Percentiles rank a stretch among this genome's conserved stretches.
Conservation (phyloP, 768 basidiomycete species). For the Collybiopsis confluens region DNA sequence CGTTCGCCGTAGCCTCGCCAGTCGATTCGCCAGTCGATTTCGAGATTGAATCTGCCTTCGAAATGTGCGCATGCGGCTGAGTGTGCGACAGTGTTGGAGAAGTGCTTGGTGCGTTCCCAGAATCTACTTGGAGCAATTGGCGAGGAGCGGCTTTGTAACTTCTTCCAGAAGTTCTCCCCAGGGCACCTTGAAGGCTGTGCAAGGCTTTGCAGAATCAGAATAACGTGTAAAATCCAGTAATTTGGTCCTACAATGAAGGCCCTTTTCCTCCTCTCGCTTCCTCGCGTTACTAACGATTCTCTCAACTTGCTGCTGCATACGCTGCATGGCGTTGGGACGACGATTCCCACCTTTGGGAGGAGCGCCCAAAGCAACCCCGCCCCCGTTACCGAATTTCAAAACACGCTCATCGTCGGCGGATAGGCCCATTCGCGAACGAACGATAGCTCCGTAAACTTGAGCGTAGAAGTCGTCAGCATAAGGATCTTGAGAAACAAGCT, state of each 20-base stretch:
- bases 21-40: constrained; percentile 41
- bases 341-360: constrained; percentile 63
- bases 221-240: not conserved
- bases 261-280: constrained; percentile 82
- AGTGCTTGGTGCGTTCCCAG: constrained; percentile 30
- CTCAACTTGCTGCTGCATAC: constrained; percentile 95
- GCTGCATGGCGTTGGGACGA: constrained; percentile 82
- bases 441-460: constrained; percentile 86
- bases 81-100: constrained; percentile 43
- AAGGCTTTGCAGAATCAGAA: constrained; percentile 38
- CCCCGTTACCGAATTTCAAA: constrained; percentile 77
- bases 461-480: constrained; percentile 99
- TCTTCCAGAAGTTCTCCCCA: constrained; percentile 90
- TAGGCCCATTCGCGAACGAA: constrained; percentile 75
- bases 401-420: constrained; percentile 73
- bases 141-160: constrained; percentile 97
- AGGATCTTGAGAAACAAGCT: constrained; percentile 95
- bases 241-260: constrained; percentile 43
- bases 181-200: constrained; percentile 84
- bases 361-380: constrained; percentile 83
- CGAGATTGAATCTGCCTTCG: constrained; percentile 42
- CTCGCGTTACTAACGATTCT: constrained; percentile 91
- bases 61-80: constrained; percentile 42
- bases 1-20: constrained; percentile 64
- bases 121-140: constrained; percentile 87